Base-by-base conservation (phyloP, 257 asterid genomes). In the Lavandula angustifolia region DNA sequence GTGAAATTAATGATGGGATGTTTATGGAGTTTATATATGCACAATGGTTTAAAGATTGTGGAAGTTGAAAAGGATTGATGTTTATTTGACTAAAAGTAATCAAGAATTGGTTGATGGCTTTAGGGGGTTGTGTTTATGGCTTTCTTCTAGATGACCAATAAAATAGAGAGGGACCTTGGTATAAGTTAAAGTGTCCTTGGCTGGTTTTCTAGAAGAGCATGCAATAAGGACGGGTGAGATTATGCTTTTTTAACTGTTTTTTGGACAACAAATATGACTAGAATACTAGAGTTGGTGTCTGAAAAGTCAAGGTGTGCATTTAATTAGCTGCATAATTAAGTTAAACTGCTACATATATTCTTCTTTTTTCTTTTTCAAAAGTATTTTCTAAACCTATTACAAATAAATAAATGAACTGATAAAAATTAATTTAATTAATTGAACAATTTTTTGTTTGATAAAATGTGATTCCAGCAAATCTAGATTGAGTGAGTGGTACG, bases 131-230 rank as follows among this genome's bases (percentile, higher is more conserved):
- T 42, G 11, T 47, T 13, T 8, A 3, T 29, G 71, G 67, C 47
- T 62, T 44, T 66, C 67, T 73, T 76, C 73, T 73, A 70, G 77
- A 73, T 64, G 68, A 13, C 5, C 16, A n/a, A 34, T 27, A 11
- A 60, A 52, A 17, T 34, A 16, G 38, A 13, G 60, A 14, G 18
- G 48, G 34, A 43, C 9, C 22, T 4, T 12, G 14, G 10, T 50
- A 60, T 31, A 7, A 31, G 44, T 54, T 43, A 47, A 47, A 51
- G 46, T 57, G 51, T 37, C 48, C 38, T 34, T 49, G 48, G 13
- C 54, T 66, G 68, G 42, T 29, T 55, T 64, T 73, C 76, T 78
- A 70, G 82, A 73, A 66, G 68, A 31, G 68, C 58, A 52, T 51
- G 70, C 70, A 40, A 29, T 49, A 22, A 10, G 71, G 64, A 44